Conservation (phyloP, 257 asterid genomes). For the Voacanga thouarsii region DNA sequence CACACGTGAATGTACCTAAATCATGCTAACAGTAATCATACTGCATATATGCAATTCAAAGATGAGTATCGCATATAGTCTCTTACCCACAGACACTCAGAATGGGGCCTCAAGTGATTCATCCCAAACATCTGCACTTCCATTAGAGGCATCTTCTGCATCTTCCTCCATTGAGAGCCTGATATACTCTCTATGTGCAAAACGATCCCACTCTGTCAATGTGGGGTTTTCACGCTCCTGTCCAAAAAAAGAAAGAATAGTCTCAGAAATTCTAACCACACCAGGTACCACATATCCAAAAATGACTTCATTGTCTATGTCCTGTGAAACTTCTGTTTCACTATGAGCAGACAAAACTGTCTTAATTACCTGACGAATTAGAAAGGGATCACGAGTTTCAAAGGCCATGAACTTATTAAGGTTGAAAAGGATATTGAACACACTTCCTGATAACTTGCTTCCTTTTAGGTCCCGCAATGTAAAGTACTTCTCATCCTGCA, state of each 20-base stretch:
- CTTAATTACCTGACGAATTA: constrained; percentile 85
- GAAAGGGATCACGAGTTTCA: constrained; percentile 98
- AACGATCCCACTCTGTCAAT: constrained; percentile 99
- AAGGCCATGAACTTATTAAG: constrained; percentile 99
- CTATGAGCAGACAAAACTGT: not conserved
- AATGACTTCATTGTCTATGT: not conserved
- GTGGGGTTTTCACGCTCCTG: constrained; percentile 99
- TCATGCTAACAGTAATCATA: not conserved
- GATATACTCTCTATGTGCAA: constrained; percentile 96
- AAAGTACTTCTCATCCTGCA: constrained; percentile 83
- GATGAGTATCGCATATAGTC: not conserved
- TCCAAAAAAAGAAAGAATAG: constrained; percentile 22
- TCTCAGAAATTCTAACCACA: constrained; percentile 3
- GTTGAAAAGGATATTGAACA: constrained; percentile 91
- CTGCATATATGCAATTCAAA: not conserved
- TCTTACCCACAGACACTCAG: constrained; percentile 62
- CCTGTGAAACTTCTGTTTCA: not conserved
- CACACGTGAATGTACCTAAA: not conserved
- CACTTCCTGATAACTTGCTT: constrained; percentile 84
- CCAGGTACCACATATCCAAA: not conserved
- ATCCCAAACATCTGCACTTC: constrained; percentile 99
- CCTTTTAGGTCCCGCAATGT: constrained; percentile 84
- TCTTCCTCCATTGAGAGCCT: constrained; percentile 99
- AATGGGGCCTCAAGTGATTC: constrained; percentile 99
- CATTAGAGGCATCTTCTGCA: constrained; percentile 98